Conservation (phyloP, 2,329 filamentous ascomycete species). For the Cucurbitaria berberidis region DNA sequence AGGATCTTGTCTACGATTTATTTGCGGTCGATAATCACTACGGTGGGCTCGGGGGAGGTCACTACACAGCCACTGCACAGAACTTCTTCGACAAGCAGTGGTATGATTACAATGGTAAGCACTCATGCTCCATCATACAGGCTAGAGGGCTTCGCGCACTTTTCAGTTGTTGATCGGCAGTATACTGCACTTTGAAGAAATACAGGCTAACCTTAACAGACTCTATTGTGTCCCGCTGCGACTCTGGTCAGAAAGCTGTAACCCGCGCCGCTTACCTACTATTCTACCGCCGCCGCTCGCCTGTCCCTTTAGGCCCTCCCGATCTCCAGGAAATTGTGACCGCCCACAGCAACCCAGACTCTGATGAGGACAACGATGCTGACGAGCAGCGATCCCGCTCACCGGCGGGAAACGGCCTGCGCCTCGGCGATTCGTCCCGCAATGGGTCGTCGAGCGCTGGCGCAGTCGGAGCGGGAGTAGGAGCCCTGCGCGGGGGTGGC, state of each 20-base stretch:
- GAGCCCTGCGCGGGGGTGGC: constrained; percentile 48
- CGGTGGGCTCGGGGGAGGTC: constrained; percentile 89
- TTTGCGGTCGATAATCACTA: constrained; percentile 97
- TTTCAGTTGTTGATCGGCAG: too few relatives aligned
- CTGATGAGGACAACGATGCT: constrained; percentile 51
- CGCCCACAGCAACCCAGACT: constrained; percentile 57
- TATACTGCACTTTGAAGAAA: background rate
- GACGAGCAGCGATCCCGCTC: constrained; percentile 50
- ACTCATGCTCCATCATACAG: background rate
- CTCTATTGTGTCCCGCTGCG: constrained; percentile 69
- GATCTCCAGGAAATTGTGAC: constrained; percentile 73
- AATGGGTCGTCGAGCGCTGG: constrained; percentile 91
- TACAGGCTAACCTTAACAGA: constrained; percentile 59
- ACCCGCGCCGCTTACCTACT: constrained; percentile 85
- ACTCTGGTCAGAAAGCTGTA: constrained; percentile 68
- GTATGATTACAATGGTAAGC: constrained; percentile 93
- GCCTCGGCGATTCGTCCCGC: constrained; percentile 86
- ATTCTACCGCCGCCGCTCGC: constrained; percentile 90
- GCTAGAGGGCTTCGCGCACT: too few relatives aligned
- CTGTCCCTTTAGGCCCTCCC: constrained; percentile 77
- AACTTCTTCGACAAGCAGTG: constrained; percentile 89
- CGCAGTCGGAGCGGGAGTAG: constrained; percentile 72
- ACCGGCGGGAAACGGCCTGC: constrained; percentile 80
- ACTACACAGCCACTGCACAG: constrained; percentile 94
- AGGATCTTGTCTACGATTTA: constrained; percentile 86